phyloP scores from a whole-genome alignment of 257 asterid genomes.

The Fraxinus americana region DNA sequence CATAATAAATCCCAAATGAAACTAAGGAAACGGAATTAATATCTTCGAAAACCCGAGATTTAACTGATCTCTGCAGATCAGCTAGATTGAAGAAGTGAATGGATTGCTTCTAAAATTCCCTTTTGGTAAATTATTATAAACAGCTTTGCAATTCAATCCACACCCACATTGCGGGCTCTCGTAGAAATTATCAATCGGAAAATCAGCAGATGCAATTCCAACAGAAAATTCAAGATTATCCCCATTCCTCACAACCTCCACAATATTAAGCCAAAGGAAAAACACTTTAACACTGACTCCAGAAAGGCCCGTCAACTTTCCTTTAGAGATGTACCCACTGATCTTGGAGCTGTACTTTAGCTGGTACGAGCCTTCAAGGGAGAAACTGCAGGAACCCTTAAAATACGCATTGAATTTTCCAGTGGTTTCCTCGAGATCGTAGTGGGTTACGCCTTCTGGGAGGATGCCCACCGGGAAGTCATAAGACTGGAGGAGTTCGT shows the following conservation, averaged over 20 bases:
- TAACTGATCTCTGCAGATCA: background rate
- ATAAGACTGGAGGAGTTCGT: slow-evolving; percentile 54
- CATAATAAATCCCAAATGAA: background rate
- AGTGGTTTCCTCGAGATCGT: slow-evolving; percentile 58
- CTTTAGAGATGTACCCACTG: slow-evolving; percentile 57
- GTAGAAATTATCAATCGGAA: slow-evolving; percentile 52
- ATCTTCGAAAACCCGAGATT: background rate
- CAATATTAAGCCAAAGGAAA: slow-evolving; percentile 74
- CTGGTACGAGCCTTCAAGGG: slow-evolving; percentile 73
- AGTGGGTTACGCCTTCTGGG: slow-evolving; percentile 62
- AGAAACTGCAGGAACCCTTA: slow-evolving; percentile 72
- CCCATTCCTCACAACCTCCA: slow-evolving; percentile 58
- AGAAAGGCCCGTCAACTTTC: slow-evolving; percentile 47
- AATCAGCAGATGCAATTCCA: slow-evolving; percentile 76
- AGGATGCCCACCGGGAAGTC: slow-evolving; percentile 74
- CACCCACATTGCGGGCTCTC: slow-evolving; percentile 80
- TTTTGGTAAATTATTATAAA: slow-evolving; percentile 13
- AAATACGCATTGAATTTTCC: slow-evolving; percentile 64
- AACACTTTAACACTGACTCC: slow-evolving; percentile 73
- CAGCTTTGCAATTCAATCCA: slow-evolving; percentile 63
- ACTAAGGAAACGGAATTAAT: background rate
- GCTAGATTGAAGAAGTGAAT: slow-evolving; percentile 40
- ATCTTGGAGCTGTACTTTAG: slow-evolving; percentile 58
- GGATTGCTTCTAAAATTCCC: slow-evolving; percentile 24
- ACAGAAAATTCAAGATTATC: slow-evolving; percentile 70